phyloP scores from a whole-genome alignment of 768 basidiomycete genomes.

The Crassisporium funariophilum region DNA sequence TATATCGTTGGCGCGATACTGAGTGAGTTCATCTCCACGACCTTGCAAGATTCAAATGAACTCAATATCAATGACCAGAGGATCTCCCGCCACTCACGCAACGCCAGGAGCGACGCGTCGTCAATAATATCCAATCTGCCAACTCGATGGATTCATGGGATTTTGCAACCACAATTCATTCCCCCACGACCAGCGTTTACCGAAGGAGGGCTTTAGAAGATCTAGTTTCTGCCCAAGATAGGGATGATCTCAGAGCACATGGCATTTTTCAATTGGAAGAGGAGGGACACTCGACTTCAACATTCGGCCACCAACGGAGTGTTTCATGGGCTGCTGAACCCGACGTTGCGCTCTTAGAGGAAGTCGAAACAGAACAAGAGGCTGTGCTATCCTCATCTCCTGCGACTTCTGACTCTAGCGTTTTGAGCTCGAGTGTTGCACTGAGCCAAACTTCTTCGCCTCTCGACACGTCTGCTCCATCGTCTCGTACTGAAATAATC shows the following conservation, averaged over 20 bases:
- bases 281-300: slow-evolving; percentile 15
- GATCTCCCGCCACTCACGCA: slow-evolving; percentile 72
- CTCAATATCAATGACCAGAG: slow-evolving; percentile 32
- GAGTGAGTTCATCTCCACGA: slow-evolving; percentile 34
- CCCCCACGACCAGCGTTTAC: slow-evolving; percentile 33
- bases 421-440: slow-evolving; percentile 9
- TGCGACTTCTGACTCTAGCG: slow-evolving; percentile 20
- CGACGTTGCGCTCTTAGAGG: slow-evolving; percentile 10
- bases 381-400: slow-evolving; percentile 23
- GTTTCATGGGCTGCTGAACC: slow-evolving; percentile 22
- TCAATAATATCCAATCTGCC: slow-evolving; percentile 34
- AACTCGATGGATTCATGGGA: slow-evolving; percentile 82
- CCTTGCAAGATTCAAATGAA: not conserved
- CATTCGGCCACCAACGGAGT: slow-evolving; percentile 13
- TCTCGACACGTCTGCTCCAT: slow-evolving; percentile 17
- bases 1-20: slow-evolving; percentile 80
- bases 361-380: slow-evolving; percentile 11
- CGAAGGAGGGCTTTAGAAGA: slow-evolving; percentile 26
- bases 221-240: slow-evolving; percentile 25
- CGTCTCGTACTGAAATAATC: slow-evolving; percentile 18
- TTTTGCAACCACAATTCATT: slow-evolving; percentile 55
- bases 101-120: slow-evolving; percentile 69
- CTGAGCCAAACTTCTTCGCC: slow-evolving; percentile 14
- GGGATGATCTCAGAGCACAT: slow-evolving; percentile 14
- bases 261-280: slow-evolving; percentile 41